Percentiles rank a stretch among this genome's conserved stretches.
phyloP scores from a whole-genome alignment of 2,329 filamentous ascomycete species.

The Fusarium bactridioides region DNA sequence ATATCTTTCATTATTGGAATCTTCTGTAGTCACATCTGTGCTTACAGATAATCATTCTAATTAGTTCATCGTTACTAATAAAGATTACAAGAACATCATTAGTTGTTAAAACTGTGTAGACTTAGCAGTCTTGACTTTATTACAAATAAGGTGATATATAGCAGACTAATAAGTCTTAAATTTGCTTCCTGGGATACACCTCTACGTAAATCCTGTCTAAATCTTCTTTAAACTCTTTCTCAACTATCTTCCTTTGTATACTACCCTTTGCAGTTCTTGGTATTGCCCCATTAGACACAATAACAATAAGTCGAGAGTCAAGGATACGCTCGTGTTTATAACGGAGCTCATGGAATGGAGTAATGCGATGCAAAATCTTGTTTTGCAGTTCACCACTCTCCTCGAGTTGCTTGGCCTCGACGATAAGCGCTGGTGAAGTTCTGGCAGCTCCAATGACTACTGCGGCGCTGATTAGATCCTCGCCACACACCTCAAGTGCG shows the following conservation, averaged over 20 bases:
- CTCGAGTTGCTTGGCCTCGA: not conserved
- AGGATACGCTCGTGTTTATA: not conserved
- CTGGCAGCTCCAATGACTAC: not conserved
- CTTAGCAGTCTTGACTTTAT: too few species aligned
- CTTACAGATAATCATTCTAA: too few species aligned
- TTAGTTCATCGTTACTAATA: too few species aligned
- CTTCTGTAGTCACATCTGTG: too few species aligned
- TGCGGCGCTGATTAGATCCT: not conserved
- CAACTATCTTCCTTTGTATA: not conserved
- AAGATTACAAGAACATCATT: too few species aligned
- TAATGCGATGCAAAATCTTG: not conserved
- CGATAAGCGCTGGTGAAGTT: not conserved
- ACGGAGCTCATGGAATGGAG: not conserved
- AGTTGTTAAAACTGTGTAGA: too few species aligned
- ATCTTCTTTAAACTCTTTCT: not conserved
- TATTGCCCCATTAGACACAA: not conserved
- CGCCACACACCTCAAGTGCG: not conserved
- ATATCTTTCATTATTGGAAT: too few species aligned
- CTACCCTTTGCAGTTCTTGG: not conserved
- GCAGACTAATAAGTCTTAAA: accelerated
- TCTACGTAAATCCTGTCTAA: not conserved
- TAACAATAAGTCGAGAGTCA: not conserved
- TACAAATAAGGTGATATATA: too few species aligned
- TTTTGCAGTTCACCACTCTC: not conserved
- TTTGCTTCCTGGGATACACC: not conserved